phyloP scores from a whole-genome alignment of 1,139 yeast genomes.

The Protomyces inouyei region DNA sequence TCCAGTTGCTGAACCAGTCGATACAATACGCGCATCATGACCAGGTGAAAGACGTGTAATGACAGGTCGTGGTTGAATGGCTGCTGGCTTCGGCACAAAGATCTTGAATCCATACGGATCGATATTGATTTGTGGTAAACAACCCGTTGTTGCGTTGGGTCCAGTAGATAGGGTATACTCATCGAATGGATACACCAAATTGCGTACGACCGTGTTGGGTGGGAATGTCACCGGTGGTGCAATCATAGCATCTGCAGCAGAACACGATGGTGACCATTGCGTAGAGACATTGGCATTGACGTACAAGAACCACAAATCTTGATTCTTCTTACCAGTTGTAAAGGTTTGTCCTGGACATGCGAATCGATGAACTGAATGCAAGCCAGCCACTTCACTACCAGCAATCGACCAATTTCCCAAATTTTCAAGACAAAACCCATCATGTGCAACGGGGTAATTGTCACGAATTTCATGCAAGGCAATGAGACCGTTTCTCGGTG shows the following conservation, averaged over 20 bases:
- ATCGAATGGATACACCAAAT: constrained; percentile 27
- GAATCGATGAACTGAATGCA: constrained; percentile 8
- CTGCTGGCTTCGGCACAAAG: constrained; percentile 25
- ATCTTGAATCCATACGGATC: constrained; percentile 25
- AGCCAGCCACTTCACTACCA: constrained; percentile 1
- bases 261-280: constrained; percentile 9
- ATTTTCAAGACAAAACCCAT: constrained; percentile 23
- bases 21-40: constrained; percentile 25
- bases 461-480: constrained; percentile 19
- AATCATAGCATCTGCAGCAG: constrained; percentile 8
- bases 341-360: constrained; percentile 16
- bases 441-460: constrained; percentile 17
- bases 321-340: constrained; percentile 18
- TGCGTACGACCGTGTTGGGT: constrained; percentile 13
- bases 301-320: constrained; percentile 26
- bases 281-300: constrained; percentile 14
- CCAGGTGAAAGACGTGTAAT: constrained; percentile 25
- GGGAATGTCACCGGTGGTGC: constrained; percentile 17
- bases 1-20: not conserved
- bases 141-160: constrained; percentile 20
- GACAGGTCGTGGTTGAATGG: constrained; percentile 17
- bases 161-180: constrained; percentile 11
- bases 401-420: constrained; percentile 26
- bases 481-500: constrained; percentile 3
- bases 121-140: constrained; percentile 17